Evolutionary conservation across 257 asterid genomes (phyloP), one percentile per base, ranked within the genome.

Genomic region (Thymus quinquecostatus): DNA sequence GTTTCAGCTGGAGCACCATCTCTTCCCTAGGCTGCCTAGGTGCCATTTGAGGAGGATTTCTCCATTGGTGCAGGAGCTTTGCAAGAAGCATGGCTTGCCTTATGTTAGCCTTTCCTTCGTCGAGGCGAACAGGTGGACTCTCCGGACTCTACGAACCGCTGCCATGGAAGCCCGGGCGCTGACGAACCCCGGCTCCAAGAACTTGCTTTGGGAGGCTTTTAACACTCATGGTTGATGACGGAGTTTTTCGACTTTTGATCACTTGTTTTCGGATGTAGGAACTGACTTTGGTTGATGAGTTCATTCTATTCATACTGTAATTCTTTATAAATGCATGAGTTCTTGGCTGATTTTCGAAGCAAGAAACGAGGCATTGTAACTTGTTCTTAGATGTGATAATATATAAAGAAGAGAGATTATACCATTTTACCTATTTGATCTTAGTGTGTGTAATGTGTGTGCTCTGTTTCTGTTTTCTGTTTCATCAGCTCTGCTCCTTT

Each of bases 1-100:
- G 41, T 93, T 94, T 65, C 98, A 94, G 87, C 81, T 91, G 0
- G 98, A 91, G 44, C 96, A 94, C 41, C 98, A 94, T 72, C 70
- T 94, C 70, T 94, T 94, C 47, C 97, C 97, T 2, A 87, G 98
- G 84, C 47, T 94, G 84, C 98, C 98, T 1, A 84, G 98, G 78
- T 85, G 92, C 72, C 92, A 91, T 5, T 32, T 94, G 79, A 86
- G 98, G 83, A 83, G 58, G 1, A 66, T 94, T 60, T 82, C 98
- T 6, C 98, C 98, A 0, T 0, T 89, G 27, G 92, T 91, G 8
- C 88, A 84, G 41, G 91, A 85, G 8, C 79, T 89, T 1, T 94
- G 98, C 64, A 91, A 87, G 86, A 94, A 91, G 74, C 98, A 94
- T 66, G 73, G 79, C 30, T 66, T 94, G 77, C 91, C 96, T 8